Evolutionary conservation across 1,284 basidiomycete species (phyloP).

Genomic region (Trichosporon sp.): DNA sequence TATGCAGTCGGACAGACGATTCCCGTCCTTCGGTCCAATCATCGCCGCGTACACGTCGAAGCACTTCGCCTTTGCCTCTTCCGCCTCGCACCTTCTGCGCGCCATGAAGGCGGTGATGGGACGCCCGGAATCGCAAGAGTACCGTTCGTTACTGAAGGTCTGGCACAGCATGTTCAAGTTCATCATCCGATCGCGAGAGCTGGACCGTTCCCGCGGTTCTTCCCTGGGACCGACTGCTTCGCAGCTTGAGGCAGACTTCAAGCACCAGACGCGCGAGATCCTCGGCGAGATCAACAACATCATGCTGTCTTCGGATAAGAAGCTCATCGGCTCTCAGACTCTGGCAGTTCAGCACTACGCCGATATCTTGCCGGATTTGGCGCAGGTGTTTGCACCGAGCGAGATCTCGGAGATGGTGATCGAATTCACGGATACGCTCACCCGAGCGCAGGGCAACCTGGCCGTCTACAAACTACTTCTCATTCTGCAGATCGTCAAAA

Average conservation of each 20-base stretch:
- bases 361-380: slow-evolving; percentile 83
- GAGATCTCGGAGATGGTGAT: slow-evolving; percentile 85
- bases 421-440: slow-evolving; percentile 79
- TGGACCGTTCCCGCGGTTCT: slow-evolving; percentile 78
- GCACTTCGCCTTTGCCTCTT: slow-evolving; percentile 78
- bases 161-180: slow-evolving; percentile 95
- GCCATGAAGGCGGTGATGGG: slow-evolving; percentile 82
- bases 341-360: slow-evolving; percentile 92
- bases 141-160: slow-evolving; percentile 89
- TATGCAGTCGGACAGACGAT: slow-evolving; percentile 90
- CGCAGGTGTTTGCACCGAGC: slow-evolving; percentile 73
- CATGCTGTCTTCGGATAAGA: slow-evolving; percentile 78
- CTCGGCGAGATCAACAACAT: slow-evolving; percentile 80
- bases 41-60: slow-evolving; percentile 89
- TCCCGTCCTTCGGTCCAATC: slow-evolving; percentile 91
- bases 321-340: slow-evolving; percentile 91
- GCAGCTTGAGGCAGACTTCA: slow-evolving; percentile 82
- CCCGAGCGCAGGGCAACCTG: slow-evolving; percentile 76
- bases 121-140: slow-evolving; percentile 72
- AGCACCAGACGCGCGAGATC: slow-evolving; percentile 74
- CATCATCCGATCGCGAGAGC: slow-evolving; percentile 80
- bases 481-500: slow-evolving; percentile 86
- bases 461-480: slow-evolving; percentile 91
- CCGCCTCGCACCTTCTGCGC: slow-evolving; percentile 76
- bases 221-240: slow-evolving; percentile 80